Conservation (phyloP, 2,329 filamentous ascomycete species). For the Neopestalotiopsis rosae region DNA sequence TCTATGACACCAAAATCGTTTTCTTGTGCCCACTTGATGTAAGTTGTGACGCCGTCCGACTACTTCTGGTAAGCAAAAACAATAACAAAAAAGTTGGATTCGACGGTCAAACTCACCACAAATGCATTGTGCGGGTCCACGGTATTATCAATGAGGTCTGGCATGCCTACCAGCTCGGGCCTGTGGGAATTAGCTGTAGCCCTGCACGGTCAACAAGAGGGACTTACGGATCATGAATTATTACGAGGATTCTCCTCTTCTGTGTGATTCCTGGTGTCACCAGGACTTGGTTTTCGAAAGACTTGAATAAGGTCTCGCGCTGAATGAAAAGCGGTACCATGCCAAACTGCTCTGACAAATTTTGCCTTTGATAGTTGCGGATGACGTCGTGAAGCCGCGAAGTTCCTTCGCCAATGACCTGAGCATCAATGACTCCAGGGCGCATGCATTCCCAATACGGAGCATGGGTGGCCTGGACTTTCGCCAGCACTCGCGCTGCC, state of each 20-base stretch:
- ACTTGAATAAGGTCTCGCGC: slow-evolving; percentile 72
- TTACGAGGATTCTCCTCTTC: slow-evolving; percentile 74
- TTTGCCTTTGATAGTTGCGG: slow-evolving; percentile 74
- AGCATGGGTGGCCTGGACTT: slow-evolving; percentile 65
- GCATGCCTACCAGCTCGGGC: slow-evolving; percentile 72
- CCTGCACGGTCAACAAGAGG: background rate
- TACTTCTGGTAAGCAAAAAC: slow-evolving; percentile 42
- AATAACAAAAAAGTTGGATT: background rate
- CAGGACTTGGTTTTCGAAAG: slow-evolving; percentile 86
- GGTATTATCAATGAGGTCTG: slow-evolving; percentile 72
- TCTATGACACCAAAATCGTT: slow-evolving; percentile 86
- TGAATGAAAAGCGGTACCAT: slow-evolving; percentile 86
- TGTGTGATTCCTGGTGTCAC: slow-evolving; percentile 75
- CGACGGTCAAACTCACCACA: slow-evolving; percentile 66
- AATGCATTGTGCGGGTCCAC: slow-evolving; percentile 86
- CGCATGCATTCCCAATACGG: slow-evolving; percentile 90
- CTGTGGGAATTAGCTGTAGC: slow-evolving; percentile 43
- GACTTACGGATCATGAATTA: slow-evolving; percentile 88
- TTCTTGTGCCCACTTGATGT: slow-evolving; percentile 82
- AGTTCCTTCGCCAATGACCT: slow-evolving; percentile 57
- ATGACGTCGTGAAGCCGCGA: slow-evolving; percentile 81
- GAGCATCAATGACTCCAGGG: slow-evolving; percentile 64
- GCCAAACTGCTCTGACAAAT: slow-evolving; percentile 72
- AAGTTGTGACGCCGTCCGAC: slow-evolving; percentile 81
- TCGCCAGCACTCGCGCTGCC: slow-evolving; percentile 60